Base-by-base conservation (phyloP, 2,329 filamentous ascomycete genomes). In the Pyricularia grisea region DNA sequence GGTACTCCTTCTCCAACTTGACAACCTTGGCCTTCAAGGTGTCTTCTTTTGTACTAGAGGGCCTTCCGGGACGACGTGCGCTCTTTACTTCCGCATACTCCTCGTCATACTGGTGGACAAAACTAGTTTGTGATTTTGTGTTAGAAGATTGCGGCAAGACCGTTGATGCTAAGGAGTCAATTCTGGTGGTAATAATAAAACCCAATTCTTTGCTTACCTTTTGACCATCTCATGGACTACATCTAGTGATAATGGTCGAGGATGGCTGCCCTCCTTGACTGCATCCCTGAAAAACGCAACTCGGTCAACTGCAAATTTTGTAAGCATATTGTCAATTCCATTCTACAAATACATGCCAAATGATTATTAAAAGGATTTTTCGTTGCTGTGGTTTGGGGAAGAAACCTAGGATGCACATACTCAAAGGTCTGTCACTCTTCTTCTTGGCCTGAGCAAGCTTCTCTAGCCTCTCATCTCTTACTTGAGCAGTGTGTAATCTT, bases 401-500 rank as follows among this genome's bases (percentile, higher is more conserved):
- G 63, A 71, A 42, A 68, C 28, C 23, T 10, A 14, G 20, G 31
- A 27, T 65, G 67, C 65, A 78, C 85, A 69, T 81, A 95, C 93
- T 78, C 74, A 92, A 87, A 27, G 89, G 88, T 75, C 90, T 87
- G 76, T 97, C 92, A 72, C 86, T 87, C 79, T 90, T 95, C 74
- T 86, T 85, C 74, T 92, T 87, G 55, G 88, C 83, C n/a, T 86
- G 81, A 27, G 88, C 86, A 69, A 94, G 82, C 77, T 90, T 91
- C 73, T 88, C 88, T 50, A 99, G 84, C 76, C 92, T 92, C 74
- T 95, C 90, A 75, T 97, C 94, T 78, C 95, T 86, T 72, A 90
- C 86, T 71, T 88, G 87, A 25, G 95, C 95, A 74, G 89, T 87
- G 77, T 93, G 90, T 72, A 98, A 82, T 67, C 92, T 87, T 75